phyloP scores from a whole-genome alignment of 2,329 filamentous ascomycete genomes.

The Eutypa lata region DNA sequence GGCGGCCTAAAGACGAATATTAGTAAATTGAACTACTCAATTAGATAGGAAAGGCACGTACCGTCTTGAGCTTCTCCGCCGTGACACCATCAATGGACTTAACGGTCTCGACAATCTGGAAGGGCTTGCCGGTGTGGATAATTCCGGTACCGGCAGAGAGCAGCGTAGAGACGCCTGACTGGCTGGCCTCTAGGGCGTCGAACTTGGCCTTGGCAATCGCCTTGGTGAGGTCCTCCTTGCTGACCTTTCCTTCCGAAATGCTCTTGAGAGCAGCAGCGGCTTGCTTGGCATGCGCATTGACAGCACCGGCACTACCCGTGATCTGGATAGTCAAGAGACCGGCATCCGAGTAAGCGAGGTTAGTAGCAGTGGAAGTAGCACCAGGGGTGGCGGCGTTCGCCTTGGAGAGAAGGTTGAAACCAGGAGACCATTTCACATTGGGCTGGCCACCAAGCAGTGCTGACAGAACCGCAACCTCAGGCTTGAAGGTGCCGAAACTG shows the following conservation, averaged over 20 bases:
- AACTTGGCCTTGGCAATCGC: conserved; percentile 93
- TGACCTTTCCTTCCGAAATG: conserved; percentile 71
- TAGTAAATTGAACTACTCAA: conserved; percentile 13
- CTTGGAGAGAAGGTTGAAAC: conserved; percentile 88
- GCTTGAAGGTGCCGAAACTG: conserved; percentile 77
- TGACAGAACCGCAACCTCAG: conserved; percentile 82
- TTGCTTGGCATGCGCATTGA: conserved; percentile 71
- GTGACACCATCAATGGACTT: conserved; percentile 79
- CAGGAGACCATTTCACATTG: conserved; percentile 91
- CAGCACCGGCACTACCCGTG: conserved; percentile 66
- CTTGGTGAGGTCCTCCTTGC: conserved; percentile 85
- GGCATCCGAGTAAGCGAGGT: conserved; percentile 87
- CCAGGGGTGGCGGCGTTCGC: conserved; percentile 64
- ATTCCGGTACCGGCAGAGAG: conserved; percentile 82
- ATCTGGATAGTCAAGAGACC: conserved; percentile 85
- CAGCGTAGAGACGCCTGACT: conserved; percentile 73
- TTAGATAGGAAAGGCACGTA: conserved; percentile 45
- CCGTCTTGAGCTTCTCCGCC: conserved; percentile 78
- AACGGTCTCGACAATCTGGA: conserved; percentile 77
- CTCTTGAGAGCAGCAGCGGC: conserved; percentile 80
- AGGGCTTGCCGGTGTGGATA: conserved; percentile 75
- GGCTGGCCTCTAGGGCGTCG: conserved; percentile 76
- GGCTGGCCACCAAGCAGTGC: conserved; percentile 87
- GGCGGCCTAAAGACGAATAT: conserved; percentile 63
- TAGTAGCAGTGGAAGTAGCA: conserved; percentile 69